Conservation (phyloP, 495 filamentous ascomycete genomes). For the Talaromyces proteolyticus region DNA sequence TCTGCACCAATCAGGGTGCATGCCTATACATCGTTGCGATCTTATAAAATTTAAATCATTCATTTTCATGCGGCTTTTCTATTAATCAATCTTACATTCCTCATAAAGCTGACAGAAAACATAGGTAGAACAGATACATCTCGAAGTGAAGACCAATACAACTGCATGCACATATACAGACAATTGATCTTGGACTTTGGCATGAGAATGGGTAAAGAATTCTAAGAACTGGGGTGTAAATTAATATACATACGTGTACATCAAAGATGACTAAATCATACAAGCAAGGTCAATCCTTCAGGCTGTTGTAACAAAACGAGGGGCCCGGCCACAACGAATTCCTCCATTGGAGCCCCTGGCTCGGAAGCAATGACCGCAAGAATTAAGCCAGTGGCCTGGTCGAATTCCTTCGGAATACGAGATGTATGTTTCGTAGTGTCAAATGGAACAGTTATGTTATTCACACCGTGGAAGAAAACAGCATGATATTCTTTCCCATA, state of each 20-base stretch:
- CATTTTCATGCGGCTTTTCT: no score
- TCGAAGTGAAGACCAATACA: no score
- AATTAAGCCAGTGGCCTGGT: constrained; percentile 38
- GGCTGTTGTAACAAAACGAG: constrained; percentile 35
- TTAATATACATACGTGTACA: neutral
- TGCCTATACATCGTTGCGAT: no score
- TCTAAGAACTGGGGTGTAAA: no score
- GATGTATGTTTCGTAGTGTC: constrained; percentile 28
- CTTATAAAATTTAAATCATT: no score
- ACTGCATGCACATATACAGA: no score
- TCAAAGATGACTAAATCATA: neutral
- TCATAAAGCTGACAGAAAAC: no score
- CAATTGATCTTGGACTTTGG: no score
- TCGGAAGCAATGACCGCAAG: constrained; percentile 37
- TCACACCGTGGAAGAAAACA: constrained; percentile 45
- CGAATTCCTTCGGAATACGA: constrained; percentile 38
- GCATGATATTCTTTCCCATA: constrained; percentile 34
- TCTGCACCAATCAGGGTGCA: no score
- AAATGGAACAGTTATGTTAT: constrained; percentile 39
- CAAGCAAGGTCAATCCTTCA: constrained; percentile 3
- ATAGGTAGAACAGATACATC: no score
- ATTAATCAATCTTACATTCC: no score
- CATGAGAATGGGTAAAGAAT: no score
- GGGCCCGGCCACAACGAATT: constrained; percentile 35
- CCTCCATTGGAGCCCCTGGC: constrained; percentile 38